Conservation (phyloP, 2,329 filamentous ascomycete species). For the Venturia nashicola region DNA sequence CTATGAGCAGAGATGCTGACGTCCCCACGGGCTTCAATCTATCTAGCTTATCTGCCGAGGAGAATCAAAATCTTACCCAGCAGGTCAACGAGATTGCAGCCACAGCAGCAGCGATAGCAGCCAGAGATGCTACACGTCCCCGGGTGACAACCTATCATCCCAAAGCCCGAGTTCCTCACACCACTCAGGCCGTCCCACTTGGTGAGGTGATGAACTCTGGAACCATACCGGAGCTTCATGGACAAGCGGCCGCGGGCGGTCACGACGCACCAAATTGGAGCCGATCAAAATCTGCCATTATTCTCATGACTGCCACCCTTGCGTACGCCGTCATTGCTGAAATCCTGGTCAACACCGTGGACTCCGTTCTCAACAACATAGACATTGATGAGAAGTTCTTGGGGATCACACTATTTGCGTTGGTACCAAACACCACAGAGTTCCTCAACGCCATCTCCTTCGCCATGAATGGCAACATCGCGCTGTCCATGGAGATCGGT, state of each 20-base stretch:
- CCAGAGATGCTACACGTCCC: constrained; percentile 53
- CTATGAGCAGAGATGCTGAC: constrained; percentile 43
- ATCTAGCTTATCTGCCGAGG: constrained; percentile 65
- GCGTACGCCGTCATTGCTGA: constrained; percentile 96
- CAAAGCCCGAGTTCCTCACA: neutral
- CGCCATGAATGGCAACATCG: constrained; percentile 99
- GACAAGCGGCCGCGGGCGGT: constrained; percentile 46
- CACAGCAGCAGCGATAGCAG: constrained; percentile 76
- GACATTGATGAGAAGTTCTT: constrained; percentile 95
- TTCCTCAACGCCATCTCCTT: constrained; percentile 99
- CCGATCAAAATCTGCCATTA: constrained; percentile 76
- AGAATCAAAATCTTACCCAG: constrained; percentile 68
- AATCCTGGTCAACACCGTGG: constrained; percentile 91
- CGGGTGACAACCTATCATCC: neutral
- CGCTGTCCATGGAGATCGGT: constrained; percentile 96
- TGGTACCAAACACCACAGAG: constrained; percentile 96
- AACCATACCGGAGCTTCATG: constrained; percentile 14
- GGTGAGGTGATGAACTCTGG: neutral
- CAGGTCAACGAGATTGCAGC: constrained; percentile 91
- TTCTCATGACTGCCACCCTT: constrained; percentile 77
- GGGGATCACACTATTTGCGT: constrained; percentile 88
- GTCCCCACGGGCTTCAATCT: constrained; percentile 35
- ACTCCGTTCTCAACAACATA: constrained; percentile 83
- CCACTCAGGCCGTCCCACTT: neutral
- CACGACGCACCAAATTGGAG: constrained; percentile 99